These are phyloP conservation scores for Ophiostoma ulmi DNA, from an alignment of 2,329 filamentous ascomycete species.

Conservation along the genomic window DNA sequence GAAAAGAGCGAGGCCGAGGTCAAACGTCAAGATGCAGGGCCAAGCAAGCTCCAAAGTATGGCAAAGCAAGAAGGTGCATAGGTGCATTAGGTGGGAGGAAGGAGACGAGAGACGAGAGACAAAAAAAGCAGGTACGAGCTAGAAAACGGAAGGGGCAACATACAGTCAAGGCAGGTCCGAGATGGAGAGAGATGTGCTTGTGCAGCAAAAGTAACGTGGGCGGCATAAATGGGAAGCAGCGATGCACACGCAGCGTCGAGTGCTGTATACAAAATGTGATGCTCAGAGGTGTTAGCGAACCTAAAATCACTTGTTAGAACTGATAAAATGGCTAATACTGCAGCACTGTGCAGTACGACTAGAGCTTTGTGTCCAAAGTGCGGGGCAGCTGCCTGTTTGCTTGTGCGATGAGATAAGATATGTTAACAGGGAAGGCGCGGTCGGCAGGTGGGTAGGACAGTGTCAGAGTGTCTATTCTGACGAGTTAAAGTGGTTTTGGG, in stretches of 20 bases:
- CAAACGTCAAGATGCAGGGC: slow-evolving; percentile 12
- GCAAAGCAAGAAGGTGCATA: not conserved
- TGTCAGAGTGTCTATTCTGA: not conserved
- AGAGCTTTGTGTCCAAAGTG: slow-evolving; percentile 10
- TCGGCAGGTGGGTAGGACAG: slow-evolving; percentile 1
- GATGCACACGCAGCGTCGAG: not conserved
- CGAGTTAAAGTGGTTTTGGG: not conserved
- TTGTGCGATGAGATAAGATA: not conserved
- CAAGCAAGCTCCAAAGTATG: not conserved
- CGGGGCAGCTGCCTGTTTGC: slow-evolving; percentile 19
- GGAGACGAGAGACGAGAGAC: not conserved
- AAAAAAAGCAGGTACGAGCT: not conserved
- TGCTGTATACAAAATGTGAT: not conserved
- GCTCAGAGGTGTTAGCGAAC: not conserved
- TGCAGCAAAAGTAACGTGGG: not conserved
- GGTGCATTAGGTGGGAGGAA: not conserved
- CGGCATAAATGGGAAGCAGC: not conserved
- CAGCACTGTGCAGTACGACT: not conserved
- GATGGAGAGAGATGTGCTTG: no score
- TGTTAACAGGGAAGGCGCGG: slow-evolving; percentile 12
- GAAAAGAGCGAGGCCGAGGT: not conserved
- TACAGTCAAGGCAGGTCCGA: not conserved
- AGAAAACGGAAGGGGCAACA: slow-evolving; percentile 9
- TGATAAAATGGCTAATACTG: no score
- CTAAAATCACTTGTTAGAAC: not conserved